Evolutionary conservation across 2,329 filamentous ascomycete genomes (phyloP), one percentile per base, ranked within the genome.

Genomic region (Colletotrichum tropicicola): DNA sequence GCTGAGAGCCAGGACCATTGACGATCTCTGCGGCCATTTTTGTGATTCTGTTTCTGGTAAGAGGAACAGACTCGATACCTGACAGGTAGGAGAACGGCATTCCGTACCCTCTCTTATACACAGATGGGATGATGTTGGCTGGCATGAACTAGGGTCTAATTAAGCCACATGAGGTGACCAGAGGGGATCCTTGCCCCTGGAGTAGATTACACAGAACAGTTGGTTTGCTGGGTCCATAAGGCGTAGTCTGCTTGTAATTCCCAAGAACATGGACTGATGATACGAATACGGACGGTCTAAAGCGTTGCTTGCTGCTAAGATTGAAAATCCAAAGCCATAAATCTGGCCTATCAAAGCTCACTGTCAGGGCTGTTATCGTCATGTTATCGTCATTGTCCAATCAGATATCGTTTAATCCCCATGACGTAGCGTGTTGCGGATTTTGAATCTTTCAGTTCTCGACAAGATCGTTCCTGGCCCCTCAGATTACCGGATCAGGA

Each of bases 401-500:
- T 47, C 12, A 23, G 10, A 9, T n/a, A 13, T 2, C 19, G 4
- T 10, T 4, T 1, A 5, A 17, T 8, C 6, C 13, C 13, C 3
- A 1, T n/a, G 30, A 48, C 54, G 19, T 8, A 23, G 13, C 17
- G 7, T 13, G 2, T n/a, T 44, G 25, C 12, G 52, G 52, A 44
- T 44, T 41, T 10, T n/a, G 10, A 25, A 44, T 21, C n/a, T n/a
- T n/a, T n/a, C n/a, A n/a, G n/a, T n/a, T 28, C 47, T 51, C 7
- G 1, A n/a, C 13, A 10, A 55, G 52, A 44, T 55, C 27, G 52
- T 55, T 8, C 52, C 52, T 44, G 52, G 17, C 1, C 12, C 17
- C 23, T 17, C 25, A 44, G 19, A 45, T 54, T 53, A 39, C 72
- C 66, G 13, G 57, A 73, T 59, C 56, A 57, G 68, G 65, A 68